phyloP scores from a whole-genome alignment of 2,329 filamentous ascomycete genomes.

The Fusarium anthophilum region DNA sequence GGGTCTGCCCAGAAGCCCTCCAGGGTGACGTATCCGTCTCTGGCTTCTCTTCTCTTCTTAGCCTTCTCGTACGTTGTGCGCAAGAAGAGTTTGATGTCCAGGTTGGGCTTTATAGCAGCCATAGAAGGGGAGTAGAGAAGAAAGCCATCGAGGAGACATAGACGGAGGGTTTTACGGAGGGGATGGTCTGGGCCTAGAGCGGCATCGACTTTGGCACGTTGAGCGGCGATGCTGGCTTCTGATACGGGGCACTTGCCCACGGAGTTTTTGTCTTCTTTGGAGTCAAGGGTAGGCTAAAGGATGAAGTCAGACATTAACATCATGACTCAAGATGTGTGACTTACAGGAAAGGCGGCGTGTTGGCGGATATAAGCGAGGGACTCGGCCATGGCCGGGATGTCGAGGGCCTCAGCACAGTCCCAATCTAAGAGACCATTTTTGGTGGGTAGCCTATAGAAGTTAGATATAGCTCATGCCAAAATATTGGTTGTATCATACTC shows the following conservation, averaged over 20 bases:
- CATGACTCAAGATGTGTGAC: conserved; percentile 36
- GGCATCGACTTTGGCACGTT: conserved; percentile 58
- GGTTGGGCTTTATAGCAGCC: conserved; percentile 64
- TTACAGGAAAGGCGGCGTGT: conserved; percentile 72
- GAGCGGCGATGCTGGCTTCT: conserved; percentile 54
- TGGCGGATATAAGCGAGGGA: conserved; percentile 76
- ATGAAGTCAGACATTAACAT: not conserved
- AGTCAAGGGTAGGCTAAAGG: conserved; percentile 44
- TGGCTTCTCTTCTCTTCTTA: conserved; percentile 71
- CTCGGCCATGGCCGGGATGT: conserved; percentile 72
- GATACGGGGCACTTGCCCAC: conserved; percentile 65
- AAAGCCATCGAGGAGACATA: conserved; percentile 89
- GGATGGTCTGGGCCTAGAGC: conserved; percentile 58
- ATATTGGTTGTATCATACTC: conserved; percentile 58
- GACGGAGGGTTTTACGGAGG: conserved; percentile 48
- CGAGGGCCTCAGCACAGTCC: conserved; percentile 86
- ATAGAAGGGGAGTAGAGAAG: conserved; percentile 75
- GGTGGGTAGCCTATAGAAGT: conserved; percentile 55
- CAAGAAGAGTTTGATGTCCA: conserved; percentile 84
- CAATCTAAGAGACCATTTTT: conserved; percentile 79
- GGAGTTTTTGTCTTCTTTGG: conserved; percentile 69
- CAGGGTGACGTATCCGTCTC: conserved; percentile 80
- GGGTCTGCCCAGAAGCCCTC: conserved; percentile 97
- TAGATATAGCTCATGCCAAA: not conserved
- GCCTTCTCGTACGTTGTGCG: conserved; percentile 72